Conservation (phyloP, 805 yeast species). For the Clavispora santaluciae region DNA sequence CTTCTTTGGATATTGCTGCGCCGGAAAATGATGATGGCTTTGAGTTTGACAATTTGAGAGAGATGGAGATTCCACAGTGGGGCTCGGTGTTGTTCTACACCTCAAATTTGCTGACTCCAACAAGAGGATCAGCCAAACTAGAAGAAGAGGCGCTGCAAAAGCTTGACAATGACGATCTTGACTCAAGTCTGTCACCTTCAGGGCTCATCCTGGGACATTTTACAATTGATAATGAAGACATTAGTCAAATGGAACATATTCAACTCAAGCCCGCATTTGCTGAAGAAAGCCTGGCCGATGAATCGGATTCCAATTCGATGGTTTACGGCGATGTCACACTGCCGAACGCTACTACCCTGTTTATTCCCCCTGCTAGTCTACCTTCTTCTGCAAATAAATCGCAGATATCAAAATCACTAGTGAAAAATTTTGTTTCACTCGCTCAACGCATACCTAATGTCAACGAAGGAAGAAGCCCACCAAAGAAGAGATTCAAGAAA, state of each 20-base stretch:
- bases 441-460: constrained; percentile 9
- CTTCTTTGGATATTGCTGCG: not conserved
- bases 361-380: not conserved
- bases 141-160: not conserved
- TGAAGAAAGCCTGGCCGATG: not conserved
- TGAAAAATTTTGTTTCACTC: constrained; percentile 11
- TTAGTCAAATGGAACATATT: constrained; percentile 1
- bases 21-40: not conserved
- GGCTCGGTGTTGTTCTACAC: constrained; percentile 8
- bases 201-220: constrained; percentile 14
- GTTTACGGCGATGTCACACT: not conserved
- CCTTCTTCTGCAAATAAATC: not conserved
- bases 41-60: constrained; percentile 9
- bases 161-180: not conserved
- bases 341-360: not conserved
- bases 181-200: constrained; percentile 4
- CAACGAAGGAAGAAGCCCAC: not conserved
- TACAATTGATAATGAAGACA: constrained; percentile 11
- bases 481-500: constrained; percentile 2
- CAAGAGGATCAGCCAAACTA: not conserved
- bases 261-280: not conserved
- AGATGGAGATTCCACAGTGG: constrained; percentile 12
- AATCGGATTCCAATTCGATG: not conserved
- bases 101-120: not conserved
- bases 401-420: constrained; percentile 1